A percentile compares a stretch with the other conserved stretches of the same genome.
Evolutionary conservation across 1,284 basidiomycete genomes (phyloP).

Genomic region (Schizophyllum amplum): DNA sequence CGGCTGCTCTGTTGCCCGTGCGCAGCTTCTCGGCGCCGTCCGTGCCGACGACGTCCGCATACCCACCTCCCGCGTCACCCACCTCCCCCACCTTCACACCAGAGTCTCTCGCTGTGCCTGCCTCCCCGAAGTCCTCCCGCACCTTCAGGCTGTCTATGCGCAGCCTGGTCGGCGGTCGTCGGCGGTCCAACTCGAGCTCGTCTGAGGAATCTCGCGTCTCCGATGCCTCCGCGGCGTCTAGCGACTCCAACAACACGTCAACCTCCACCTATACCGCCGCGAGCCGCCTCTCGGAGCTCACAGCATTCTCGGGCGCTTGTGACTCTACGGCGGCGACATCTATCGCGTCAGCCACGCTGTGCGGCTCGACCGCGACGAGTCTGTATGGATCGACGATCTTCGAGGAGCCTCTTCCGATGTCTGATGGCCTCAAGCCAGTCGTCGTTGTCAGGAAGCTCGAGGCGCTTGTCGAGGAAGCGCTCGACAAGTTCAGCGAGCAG

Average conservation of each 20-base stretch:
- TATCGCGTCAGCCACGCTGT: background rate
- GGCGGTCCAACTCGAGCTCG: background rate
- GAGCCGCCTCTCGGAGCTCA: background rate
- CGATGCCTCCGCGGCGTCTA: background rate
- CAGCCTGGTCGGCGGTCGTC: background rate
- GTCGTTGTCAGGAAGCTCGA: background rate
- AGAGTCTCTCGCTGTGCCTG: background rate
- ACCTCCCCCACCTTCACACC: background rate
- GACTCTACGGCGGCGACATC: background rate
- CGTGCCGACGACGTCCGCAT: background rate
- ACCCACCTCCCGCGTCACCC: background rate
- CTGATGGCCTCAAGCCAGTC: background rate
- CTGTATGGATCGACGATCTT: background rate
- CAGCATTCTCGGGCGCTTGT: background rate
- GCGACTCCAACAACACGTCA: background rate
- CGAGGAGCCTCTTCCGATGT: background rate
- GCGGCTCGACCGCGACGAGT: no score
- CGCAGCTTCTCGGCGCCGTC: no score
- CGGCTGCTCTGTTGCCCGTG: background rate
- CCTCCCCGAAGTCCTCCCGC: background rate
- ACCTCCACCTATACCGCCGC: background rate
- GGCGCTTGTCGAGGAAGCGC: background rate
- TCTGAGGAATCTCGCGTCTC: background rate
- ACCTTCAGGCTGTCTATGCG: background rate
- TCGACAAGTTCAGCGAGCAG: background rate